Evolutionary conservation across 306 rosid species (phyloP), one percentile per base, ranked within the genome.

Genomic region (Trifolium fragiferum): DNA sequence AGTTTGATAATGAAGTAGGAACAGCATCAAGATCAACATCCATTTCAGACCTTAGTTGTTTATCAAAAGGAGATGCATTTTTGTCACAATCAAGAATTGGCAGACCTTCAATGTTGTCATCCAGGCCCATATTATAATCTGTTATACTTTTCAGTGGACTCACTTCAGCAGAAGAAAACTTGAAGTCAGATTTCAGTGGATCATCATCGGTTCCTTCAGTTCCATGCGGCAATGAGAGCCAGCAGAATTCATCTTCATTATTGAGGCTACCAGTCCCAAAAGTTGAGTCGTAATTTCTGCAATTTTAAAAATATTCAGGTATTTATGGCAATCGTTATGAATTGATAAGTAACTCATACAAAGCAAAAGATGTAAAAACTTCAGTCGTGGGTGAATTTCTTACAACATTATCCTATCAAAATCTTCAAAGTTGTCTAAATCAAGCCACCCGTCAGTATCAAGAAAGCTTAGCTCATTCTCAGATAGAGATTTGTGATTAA

Each of bases 371-470:
- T n/a, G 35, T 58, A 25, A 25, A 54, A 51, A 74, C 23, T 59
- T 53, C 7, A 14, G 27, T 78, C 54, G 37, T 33, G 51, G 10
- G 54, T 73, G 33, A 74, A 40, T 19, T 78, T 51, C 87, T 47
- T 68, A 75, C 64, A 92, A 86, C 93, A 92, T 23, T 55, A 66
- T 88, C 81, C 90, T 83, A 81, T 92, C 93, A 73, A 92, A 90
- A 51, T 92, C 96, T 79, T 89, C 97, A 77, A 92, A 92, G 67
- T 84, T 82, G 61, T 84, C 97, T 50, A 92, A 86, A 75, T 89
- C 90, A n/a, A 81, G 87, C 97, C 97, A 92, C 51, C 88, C 91
- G 75, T 89, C 90, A 78, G 81, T 82, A 73, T 89, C 93, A 58
- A 92, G 76, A 81, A 89, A 92, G 73, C 92, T 85, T 62, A 86